Evolutionary conservation across 225 moss, liverwort and hornwort species (phyloP).

Genomic region (Polytrichum formosum): DNA sequence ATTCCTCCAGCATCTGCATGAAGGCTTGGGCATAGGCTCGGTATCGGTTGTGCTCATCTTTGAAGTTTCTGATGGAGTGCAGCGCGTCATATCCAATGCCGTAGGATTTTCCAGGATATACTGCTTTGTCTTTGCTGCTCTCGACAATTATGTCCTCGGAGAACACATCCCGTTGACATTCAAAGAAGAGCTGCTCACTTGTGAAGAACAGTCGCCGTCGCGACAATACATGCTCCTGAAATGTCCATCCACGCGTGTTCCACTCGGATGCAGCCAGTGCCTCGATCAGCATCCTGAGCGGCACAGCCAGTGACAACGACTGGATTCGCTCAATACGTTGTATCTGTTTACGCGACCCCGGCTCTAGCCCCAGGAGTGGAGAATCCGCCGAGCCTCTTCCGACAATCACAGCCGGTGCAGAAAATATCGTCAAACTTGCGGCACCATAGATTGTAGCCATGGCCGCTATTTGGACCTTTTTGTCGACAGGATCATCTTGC

Average conservation of each 20-base stretch:
- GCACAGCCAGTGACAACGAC: neutral
- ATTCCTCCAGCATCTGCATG: slow-evolving; percentile 10
- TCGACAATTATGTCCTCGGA: slow-evolving; percentile 17
- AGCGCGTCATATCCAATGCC: neutral
- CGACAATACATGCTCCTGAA: slow-evolving; percentile 12
- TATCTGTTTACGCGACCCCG: slow-evolving; percentile 12
- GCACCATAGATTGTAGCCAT: slow-evolving; percentile 13
- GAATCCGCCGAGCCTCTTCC: slow-evolving; percentile 3
- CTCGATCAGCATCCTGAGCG: slow-evolving; percentile 10
- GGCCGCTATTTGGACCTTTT: neutral
- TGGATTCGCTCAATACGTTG: slow-evolving; percentile 13
- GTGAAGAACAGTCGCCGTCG: slow-evolving; percentile 12
- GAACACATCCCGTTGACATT: slow-evolving; percentile 14
- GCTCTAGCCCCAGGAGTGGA: slow-evolving; percentile 19
- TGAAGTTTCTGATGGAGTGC: slow-evolving; percentile 2
- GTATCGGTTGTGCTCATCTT: neutral
- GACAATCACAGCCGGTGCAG: neutral
- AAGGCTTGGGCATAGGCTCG: neutral
- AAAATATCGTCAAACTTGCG: slow-evolving; percentile 12
- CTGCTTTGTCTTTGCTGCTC: neutral
- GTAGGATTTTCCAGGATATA: slow-evolving; percentile 5
- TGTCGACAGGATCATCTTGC: slow-evolving; percentile 5
- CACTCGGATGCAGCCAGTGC: slow-evolving; percentile 12
- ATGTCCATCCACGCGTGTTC: slow-evolving; percentile 21
- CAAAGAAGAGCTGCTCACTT: slow-evolving; percentile 15